Evolutionary conservation across 1,284 basidiomycete species (phyloP).

Genomic region (Cystobasidiaceae sp.): DNA sequence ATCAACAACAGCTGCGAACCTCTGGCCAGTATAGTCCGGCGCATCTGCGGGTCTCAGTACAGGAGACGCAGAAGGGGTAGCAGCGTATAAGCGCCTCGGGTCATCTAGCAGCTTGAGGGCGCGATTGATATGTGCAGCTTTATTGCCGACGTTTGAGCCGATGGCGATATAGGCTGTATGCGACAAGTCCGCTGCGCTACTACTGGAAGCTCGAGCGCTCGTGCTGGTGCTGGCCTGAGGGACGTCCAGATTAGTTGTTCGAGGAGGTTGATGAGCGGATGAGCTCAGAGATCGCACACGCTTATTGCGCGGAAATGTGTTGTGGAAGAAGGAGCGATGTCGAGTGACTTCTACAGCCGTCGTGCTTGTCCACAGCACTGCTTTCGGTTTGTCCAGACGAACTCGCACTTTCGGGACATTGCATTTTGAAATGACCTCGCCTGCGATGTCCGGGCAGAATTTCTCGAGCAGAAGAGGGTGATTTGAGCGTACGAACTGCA

Average conservation of each 20-base stretch:
- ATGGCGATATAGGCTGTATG: conserved; percentile 57
- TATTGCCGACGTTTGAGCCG: conserved; percentile 84
- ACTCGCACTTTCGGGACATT: conserved; percentile 19
- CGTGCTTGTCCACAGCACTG: conserved; percentile 27
- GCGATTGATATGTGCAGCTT: conserved; percentile 70
- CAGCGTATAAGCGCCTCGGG: conserved; percentile 9
- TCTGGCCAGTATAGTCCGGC: conserved; percentile 29
- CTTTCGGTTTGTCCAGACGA: conserved; percentile 27
- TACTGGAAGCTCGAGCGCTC: neutral
- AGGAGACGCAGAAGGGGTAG: conserved; percentile 34
- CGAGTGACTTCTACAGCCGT: conserved; percentile 24
- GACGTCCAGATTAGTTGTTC: too few relatives aligned
- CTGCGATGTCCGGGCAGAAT: conserved; percentile 16
- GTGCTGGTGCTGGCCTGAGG: too few relatives aligned
- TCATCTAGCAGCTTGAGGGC: conserved; percentile 54
- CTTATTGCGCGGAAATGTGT: neutral
- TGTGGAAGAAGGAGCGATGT: conserved; percentile 24
- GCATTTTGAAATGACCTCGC: neutral
- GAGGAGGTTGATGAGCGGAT: neutral
- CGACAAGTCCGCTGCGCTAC: conserved; percentile 2
- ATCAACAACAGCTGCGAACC: conserved; percentile 55
- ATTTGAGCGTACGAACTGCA: conserved; percentile 13
- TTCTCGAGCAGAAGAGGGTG: conserved; percentile 32
- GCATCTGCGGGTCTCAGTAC: conserved; percentile 31
- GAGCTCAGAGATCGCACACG: neutral